Conservation (phyloP, 192 early-diverging fungal species). For the Physocladia obscura region DNA sequence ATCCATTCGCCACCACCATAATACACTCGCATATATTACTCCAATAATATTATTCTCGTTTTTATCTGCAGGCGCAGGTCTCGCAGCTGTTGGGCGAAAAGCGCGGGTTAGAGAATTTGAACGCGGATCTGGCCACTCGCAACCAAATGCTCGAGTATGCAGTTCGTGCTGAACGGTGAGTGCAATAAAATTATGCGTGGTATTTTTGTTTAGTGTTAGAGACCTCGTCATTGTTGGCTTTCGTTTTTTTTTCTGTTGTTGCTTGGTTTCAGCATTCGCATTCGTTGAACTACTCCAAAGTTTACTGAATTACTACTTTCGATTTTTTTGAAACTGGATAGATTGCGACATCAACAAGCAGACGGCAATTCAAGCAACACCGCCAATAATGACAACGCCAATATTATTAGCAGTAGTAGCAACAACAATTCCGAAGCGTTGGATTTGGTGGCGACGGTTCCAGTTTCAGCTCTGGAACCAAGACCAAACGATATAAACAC, state of each 20-base stretch:
- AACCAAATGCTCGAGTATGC: conserved; percentile 87
- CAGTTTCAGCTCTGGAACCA: background rate
- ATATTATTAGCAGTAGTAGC: background rate
- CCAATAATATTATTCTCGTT: background rate
- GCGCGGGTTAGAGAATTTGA: conserved; percentile 71
- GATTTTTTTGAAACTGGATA: too few relatives aligned
- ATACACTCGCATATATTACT: background rate
- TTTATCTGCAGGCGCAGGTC: conserved; percentile 59
- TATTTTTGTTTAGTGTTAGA: background rate
- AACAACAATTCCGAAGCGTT: background rate
- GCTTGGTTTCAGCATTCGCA: background rate
- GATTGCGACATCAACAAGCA: too few relatives aligned
- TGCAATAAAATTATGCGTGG: background rate
- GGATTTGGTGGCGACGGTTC: background rate
- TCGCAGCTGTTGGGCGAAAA: conserved; percentile 77
- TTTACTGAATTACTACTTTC: background rate
- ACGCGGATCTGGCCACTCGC: conserved; percentile 70
- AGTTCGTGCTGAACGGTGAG: conserved; percentile 72
- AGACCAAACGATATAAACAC: too few relatives aligned
- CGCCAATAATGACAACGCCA: background rate
- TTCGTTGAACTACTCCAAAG: background rate
- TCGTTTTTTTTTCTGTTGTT: background rate
- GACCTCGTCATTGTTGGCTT: background rate
- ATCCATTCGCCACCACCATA: background rate
- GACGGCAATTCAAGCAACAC: background rate